A percentile compares a stretch with the other conserved stretches of the same genome.
Evolutionary conservation across 352 stramenopile genomes (phyloP).

Genomic region (Globisporangium echinulatum): DNA sequence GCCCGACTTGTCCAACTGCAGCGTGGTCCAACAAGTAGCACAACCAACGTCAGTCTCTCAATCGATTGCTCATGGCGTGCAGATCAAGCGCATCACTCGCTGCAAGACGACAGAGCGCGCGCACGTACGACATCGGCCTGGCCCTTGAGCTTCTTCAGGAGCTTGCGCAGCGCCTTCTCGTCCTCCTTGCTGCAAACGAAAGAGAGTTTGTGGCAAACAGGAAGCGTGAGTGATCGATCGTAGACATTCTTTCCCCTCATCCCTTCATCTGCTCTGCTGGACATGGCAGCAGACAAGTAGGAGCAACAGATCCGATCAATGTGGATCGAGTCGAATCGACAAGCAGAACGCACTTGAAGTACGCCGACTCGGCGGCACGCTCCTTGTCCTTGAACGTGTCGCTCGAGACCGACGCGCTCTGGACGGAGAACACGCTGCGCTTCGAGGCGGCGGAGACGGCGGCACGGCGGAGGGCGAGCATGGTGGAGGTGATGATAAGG

Average conservation of each 20-base stretch:
- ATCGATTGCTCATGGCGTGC: not conserved
- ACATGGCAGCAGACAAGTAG: no score
- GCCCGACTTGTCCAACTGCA: slow-evolving; percentile 41
- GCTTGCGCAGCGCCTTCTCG: slow-evolving; percentile 80
- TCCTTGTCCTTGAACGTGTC: slow-evolving; percentile 64
- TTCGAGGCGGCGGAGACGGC: slow-evolving; percentile 33
- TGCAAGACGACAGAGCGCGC: not conserved
- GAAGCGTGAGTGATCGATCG: not conserved
- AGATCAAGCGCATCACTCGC: no score
- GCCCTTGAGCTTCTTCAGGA: slow-evolving; percentile 84
- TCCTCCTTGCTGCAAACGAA: slow-evolving; percentile 66
- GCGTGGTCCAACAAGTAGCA: not conserved
- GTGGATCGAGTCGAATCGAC: no score
- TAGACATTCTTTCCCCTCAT: not conserved
- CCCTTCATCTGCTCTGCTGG: no score
- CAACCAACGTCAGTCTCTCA: not conserved
- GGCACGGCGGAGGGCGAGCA: slow-evolving; percentile 66
- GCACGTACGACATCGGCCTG: slow-evolving; percentile 53
- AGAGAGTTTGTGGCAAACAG: not conserved
- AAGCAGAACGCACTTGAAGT: slow-evolving; percentile 72
- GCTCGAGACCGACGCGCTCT: slow-evolving; percentile 36
- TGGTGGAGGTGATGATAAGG: slow-evolving; percentile 15
- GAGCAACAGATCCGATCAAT: no score
- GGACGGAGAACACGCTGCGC: slow-evolving; percentile 36
- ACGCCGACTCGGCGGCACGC: slow-evolving; percentile 62